phyloP scores from a whole-genome alignment of 495 filamentous ascomycete genomes.

The Paragyromitra xinjiangensis region DNA sequence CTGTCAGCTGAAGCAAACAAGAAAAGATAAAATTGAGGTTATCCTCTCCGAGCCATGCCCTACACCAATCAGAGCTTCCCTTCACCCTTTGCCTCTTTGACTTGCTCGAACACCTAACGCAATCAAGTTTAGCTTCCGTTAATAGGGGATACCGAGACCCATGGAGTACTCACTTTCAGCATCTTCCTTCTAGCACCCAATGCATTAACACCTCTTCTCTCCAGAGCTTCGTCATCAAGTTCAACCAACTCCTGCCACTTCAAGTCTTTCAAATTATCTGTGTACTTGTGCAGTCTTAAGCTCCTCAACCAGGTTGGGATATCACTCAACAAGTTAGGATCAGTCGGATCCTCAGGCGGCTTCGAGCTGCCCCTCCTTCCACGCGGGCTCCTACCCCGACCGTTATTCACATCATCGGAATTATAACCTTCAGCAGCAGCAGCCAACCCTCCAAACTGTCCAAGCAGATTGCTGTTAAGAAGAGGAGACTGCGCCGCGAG shows the following conservation, averaged over 20 bases:
- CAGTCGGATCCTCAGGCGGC: slow-evolving; percentile 96
- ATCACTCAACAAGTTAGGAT: slow-evolving; percentile 88
- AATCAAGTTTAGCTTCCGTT: slow-evolving; percentile 50
- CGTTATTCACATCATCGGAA: slow-evolving; percentile 86
- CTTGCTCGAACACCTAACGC: slow-evolving; percentile 86
- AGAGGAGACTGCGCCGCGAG: slow-evolving; percentile 84
- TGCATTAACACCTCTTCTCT: slow-evolving; percentile 93
- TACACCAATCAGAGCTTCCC: slow-evolving; percentile 48
- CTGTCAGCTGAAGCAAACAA: slow-evolving; percentile 18
- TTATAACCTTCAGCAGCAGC: slow-evolving; percentile 84
- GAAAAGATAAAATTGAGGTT: slow-evolving; percentile 22
- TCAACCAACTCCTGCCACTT: slow-evolving; percentile 94
- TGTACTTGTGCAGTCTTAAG: slow-evolving; percentile 96
- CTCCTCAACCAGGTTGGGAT: slow-evolving; percentile 96
- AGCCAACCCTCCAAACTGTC: slow-evolving; percentile 72
- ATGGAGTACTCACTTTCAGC: slow-evolving; percentile 76
- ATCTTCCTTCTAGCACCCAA: slow-evolving; percentile 96
- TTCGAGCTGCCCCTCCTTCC: slow-evolving; percentile 94
- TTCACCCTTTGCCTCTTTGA: slow-evolving; percentile 69
- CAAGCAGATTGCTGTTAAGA: slow-evolving; percentile 76
- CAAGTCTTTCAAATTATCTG: slow-evolving; percentile 95
- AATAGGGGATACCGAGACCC: background rate
- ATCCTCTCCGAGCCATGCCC: slow-evolving; percentile 18
- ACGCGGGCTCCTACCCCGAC: slow-evolving; percentile 86
- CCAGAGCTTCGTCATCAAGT: slow-evolving; percentile 90